Base-by-base conservation (phyloP, 768 basidiomycete species). In the Mycena galopus region DNA sequence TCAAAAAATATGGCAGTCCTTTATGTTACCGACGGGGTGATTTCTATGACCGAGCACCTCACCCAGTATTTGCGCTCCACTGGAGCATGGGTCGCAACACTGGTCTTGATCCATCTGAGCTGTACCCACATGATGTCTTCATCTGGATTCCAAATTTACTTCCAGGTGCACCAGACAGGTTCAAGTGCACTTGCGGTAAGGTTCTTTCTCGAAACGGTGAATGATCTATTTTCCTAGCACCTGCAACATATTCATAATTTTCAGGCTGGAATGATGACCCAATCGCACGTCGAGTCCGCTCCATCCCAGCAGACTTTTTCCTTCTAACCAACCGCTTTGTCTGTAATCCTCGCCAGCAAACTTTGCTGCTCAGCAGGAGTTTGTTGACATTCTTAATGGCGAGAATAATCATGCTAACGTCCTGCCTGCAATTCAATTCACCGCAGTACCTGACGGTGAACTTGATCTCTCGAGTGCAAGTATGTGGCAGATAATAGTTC, bases 241-340 rank as follows among this genome's bases (percentile, higher is more conserved):
- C 70, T 9, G 16, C 37, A 23, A 19, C 37, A 25, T 14, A n/a
- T n/a, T 47, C n/a, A n/a, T n/a, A n/a, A n/a, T 47, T 47, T n/a
- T 2, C 23, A 75, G 71, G 71, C 3, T 75, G 68, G 42, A 72
- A 69, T 50, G 71, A 73, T 19, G 50, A 75, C 32, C 75, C 72
- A 0, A 59, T 75, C 63, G 72, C 75, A 21, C 65, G 65, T 5
- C 50, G 72, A 2, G 72, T 73, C 4, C 57, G 61, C 17, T 35
- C 53, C 1, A 60, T 66, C 12, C 58, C 68, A 4, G 29, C 33
- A 5, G 72, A 75, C 27, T 75, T 33, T 16, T 75, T 73, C 21
- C 65, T 73, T 0, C 23, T 73, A 17, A 71, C 72, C 16, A 65
- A 69, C 50, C 68, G 75, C 0, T 75, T 73, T 16, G 7, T 64